These are phyloP conservation scores for Pichia sp. DNA, from an alignment of 1,139 yeast species.

Conservation along the genomic window DNA sequence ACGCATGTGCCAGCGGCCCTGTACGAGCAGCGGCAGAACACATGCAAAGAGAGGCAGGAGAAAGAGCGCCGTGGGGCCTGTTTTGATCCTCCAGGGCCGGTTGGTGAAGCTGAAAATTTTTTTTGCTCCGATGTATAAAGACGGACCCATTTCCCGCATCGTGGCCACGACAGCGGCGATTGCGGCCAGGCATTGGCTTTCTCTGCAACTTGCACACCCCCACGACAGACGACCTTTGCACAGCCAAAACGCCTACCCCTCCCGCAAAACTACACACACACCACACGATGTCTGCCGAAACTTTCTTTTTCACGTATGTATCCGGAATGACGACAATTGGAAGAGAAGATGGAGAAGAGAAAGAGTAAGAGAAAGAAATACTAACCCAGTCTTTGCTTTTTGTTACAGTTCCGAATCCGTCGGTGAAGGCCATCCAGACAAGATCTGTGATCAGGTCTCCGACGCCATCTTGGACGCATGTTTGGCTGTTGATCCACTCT, in stretches of 20 bases:
- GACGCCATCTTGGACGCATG: slow-evolving; percentile 99
- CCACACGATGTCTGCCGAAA: slow-evolving; percentile 27
- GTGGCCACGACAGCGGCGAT: not conserved
- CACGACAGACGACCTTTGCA: not conserved
- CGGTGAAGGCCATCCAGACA: slow-evolving; percentile 99
- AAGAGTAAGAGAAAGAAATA: not conserved
- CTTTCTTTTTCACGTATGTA: slow-evolving; percentile 33
- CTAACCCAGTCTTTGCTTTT: slow-evolving; percentile 46
- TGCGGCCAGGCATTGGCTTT: not conserved
- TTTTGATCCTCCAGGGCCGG: not conserved
- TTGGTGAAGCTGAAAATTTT: not conserved
- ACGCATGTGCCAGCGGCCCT: not conserved
- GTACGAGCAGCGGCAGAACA: not conserved
- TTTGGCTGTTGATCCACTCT: slow-evolving; percentile 89
- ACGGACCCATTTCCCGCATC: slow-evolving; percentile 3
- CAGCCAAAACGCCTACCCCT: not conserved
- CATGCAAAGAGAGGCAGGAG: not conserved
- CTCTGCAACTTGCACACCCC: too few relatives aligned
- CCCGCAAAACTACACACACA: not conserved
- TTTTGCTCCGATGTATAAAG: not conserved
- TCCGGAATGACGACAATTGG: not conserved
- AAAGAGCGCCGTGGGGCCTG: not conserved
- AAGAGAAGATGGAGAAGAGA: not conserved
- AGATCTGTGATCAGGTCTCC: slow-evolving; percentile 98
- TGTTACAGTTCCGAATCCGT: slow-evolving; percentile 87